phyloP scores from a whole-genome alignment of 495 filamentous ascomycete genomes.

The Podospora australis region DNA sequence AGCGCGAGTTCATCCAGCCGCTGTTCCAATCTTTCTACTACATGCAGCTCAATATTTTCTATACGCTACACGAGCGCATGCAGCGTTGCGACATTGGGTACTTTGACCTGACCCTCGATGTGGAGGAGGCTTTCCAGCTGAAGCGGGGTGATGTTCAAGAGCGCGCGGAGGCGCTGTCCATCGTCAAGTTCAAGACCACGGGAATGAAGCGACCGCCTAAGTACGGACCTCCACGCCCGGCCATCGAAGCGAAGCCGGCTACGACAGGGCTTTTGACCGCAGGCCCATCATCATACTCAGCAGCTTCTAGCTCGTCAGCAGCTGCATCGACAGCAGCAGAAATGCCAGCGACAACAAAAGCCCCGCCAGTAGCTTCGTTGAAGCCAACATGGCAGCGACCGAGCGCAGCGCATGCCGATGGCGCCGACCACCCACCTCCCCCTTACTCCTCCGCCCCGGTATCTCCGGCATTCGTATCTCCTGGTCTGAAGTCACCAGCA shows the following conservation, averaged over 20 bases:
- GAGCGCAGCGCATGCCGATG: conserved; percentile 3
- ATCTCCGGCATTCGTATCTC: conserved; percentile 5
- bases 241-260: conserved; percentile 35
- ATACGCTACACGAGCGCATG: conserved; percentile 97
- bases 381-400: conserved; percentile 24
- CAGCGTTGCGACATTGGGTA: conserved; percentile 94
- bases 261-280: conserved; percentile 37
- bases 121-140: conserved; percentile 81
- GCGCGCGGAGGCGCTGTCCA: conserved; percentile 68
- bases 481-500: conserved; percentile 12
- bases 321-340: background rate
- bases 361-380: conserved; percentile 2
- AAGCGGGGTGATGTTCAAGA: conserved; percentile 86
- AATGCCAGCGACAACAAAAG: conserved; percentile 2
- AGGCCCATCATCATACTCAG: conserved; percentile 25
- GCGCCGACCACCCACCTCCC: conserved; percentile 38
- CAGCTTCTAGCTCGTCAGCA: conserved; percentile 12
- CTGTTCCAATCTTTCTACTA: conserved; percentile 99
- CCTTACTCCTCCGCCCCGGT: conserved; percentile 46
- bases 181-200: conserved; percentile 83
- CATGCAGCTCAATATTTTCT: conserved; percentile 99
- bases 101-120: conserved; percentile 83
- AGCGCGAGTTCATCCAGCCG: conserved; percentile 92
- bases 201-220: conserved; percentile 53
- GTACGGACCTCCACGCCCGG: conserved; percentile 36